Percentiles rank a stretch among this genome's conserved stretches.
Evolutionary conservation across 768 basidiomycete genomes (phyloP).

Genomic region (Atractiella rhizophila): DNA sequence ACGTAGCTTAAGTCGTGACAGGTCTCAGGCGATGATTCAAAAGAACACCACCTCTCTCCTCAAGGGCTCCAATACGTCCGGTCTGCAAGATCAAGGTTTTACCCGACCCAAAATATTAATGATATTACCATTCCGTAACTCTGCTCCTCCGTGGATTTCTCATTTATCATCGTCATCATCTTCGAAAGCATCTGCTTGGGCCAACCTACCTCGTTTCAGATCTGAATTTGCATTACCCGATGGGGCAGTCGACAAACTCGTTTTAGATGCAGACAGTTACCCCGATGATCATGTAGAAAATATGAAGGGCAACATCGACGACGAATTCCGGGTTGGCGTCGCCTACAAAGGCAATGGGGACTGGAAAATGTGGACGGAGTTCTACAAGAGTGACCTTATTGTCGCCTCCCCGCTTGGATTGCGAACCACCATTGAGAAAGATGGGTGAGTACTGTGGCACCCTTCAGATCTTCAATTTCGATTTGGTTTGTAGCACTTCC

Average conservation of each 20-base stretch:
- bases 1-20: too few relatives aligned
- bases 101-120: slow-evolving; percentile 83
- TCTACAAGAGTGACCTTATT: slow-evolving; percentile 73
- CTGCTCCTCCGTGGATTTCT: slow-evolving; percentile 56
- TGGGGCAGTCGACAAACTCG: slow-evolving; percentile 52
- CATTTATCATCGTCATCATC: slow-evolving; percentile 33
- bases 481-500: slow-evolving; percentile 30
- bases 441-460: slow-evolving; percentile 36
- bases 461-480: neutral
- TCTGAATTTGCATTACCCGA: slow-evolving; percentile 59
- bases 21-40: too few relatives aligned
- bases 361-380: slow-evolving; percentile 76
- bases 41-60: too few relatives aligned
- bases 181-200: slow-evolving; percentile 46
- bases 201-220: slow-evolving; percentile 60
- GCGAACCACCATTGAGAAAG: slow-evolving; percentile 74
- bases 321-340: slow-evolving; percentile 72
- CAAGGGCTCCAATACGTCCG: too few relatives aligned
- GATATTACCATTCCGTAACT: slow-evolving; percentile 76
- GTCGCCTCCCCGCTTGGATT: slow-evolving; percentile 81
- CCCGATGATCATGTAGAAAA: slow-evolving; percentile 72
- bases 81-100: slow-evolving; percentile 72
- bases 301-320: slow-evolving; percentile 91
- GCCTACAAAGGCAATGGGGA: slow-evolving; percentile 71
- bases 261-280: slow-evolving; percentile 36